Conservation (phyloP, 192 early-diverging fungal genomes). For the Powellomyces hirtus region DNA sequence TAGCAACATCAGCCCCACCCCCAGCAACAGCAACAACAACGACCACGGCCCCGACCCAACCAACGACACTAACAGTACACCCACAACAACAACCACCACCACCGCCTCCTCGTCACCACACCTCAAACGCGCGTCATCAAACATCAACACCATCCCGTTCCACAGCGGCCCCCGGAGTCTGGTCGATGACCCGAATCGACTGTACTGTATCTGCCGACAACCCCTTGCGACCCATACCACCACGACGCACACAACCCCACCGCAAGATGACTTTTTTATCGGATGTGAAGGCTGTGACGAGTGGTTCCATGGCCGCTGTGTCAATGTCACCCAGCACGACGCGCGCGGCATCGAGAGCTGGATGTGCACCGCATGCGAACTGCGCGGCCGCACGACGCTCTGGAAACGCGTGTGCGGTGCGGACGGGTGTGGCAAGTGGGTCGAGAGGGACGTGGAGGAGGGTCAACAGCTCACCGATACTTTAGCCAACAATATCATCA, state of each 20-base stretch:
- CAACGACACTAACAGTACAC: neutral
- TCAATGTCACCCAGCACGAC: conserved; percentile 25
- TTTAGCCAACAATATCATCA: neutral
- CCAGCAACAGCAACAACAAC: neutral
- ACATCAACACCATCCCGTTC: too few relatives aligned
- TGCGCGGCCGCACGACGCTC: neutral
- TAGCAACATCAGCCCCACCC: neutral
- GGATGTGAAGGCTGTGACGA: conserved; percentile 40
- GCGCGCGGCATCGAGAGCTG: conserved; percentile 29
- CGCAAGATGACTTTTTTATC: conserved; percentile 37
- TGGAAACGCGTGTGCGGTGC: conserved; percentile 26
- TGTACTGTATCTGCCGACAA: conserved; percentile 32
- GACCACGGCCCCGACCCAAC: neutral
- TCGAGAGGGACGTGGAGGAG: neutral
- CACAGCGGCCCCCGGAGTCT: too few relatives aligned
- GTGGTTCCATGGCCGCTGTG: conserved; percentile 45
- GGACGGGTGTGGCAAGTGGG: conserved; percentile 5
- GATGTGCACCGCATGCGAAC: conserved; percentile 30
- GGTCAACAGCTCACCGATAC: too few relatives aligned
- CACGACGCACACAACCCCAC: too few relatives aligned
- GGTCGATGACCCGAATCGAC: neutral
- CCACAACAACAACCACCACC: neutral
- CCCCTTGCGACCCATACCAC: neutral
- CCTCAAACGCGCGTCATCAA: neutral
- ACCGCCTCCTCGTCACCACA: neutral